These are phyloP conservation scores for Chrysoporthe deuterocubensis DNA, from an alignment of 2,329 filamentous ascomycete genomes.

Conservation along the genomic window DNA sequence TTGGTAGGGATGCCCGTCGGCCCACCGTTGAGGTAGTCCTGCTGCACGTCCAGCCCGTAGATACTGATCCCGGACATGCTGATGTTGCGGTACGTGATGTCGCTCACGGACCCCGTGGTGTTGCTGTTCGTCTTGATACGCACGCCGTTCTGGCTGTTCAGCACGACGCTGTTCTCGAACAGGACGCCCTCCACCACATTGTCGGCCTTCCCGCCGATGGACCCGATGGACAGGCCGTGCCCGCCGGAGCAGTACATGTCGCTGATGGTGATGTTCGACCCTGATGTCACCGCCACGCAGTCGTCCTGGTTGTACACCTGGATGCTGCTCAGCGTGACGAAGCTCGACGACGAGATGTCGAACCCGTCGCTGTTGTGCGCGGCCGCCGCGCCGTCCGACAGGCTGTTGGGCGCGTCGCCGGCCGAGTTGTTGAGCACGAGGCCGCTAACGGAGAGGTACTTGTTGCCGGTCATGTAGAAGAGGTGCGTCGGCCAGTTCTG, in stretches of 20 bases:
- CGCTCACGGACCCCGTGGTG: constrained; percentile 49
- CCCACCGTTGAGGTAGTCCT: constrained; percentile 52
- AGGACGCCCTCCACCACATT: constrained; percentile 57
- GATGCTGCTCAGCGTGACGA: constrained; percentile 56
- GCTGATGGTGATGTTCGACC: constrained; percentile 51
- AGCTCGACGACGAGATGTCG: constrained; percentile 54
- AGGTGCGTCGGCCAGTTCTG: constrained; percentile 49
- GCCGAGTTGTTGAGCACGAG: constrained; percentile 46
- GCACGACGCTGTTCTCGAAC: constrained; percentile 53
- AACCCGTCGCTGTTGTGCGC: constrained; percentile 63
- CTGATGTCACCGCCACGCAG: constrained; percentile 62
- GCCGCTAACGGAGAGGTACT: constrained; percentile 40
- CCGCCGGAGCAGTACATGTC: constrained; percentile 49
- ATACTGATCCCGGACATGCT: constrained; percentile 30
- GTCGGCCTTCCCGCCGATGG: constrained; percentile 51
- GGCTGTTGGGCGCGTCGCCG: constrained; percentile 39
- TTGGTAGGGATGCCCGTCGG: constrained; percentile 49
- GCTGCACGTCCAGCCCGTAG: constrained; percentile 46
- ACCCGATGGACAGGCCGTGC: constrained; percentile 49
- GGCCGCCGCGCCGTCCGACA: constrained; percentile 21
- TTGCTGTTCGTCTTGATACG: constrained; percentile 54
- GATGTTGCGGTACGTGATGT: constrained; percentile 40
- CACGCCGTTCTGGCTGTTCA: constrained; percentile 57
- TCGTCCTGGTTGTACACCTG: constrained; percentile 65
- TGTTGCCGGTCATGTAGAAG: constrained; percentile 45